Base-by-base conservation (phyloP, 352 stramenopile species). In the Pythium aquatile region DNA sequence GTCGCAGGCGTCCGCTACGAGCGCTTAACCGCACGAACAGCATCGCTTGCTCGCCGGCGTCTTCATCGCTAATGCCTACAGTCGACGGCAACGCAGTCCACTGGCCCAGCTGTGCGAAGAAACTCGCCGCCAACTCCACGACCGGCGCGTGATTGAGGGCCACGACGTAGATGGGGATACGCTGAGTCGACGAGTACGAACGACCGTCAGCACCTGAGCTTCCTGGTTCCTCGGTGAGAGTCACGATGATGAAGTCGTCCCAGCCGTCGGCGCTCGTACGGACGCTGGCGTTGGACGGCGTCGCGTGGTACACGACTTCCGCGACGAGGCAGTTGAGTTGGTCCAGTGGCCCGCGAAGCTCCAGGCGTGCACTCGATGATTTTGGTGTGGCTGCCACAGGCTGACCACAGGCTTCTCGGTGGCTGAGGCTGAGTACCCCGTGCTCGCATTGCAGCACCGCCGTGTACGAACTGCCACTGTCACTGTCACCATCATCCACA, bases 301-400 rank as follows among this genome's bases (percentile, higher is more conserved):
- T 39, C 2, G 76, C 62, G 60, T 77, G 58, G 70, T 86, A 88
- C 37, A 73, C 77, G 20, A 90, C 66, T 28, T 80, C 69, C 20
- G 83, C 66, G 7, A 87, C 58, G 1, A 68, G 68, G 59, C 81
- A 90, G 57, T 90, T 88, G 46, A 87, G 65, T 20, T 62, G 51
- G 30, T 24, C 30, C 2, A 90, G 49, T 17, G 61, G 62, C 0
- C 78, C 78, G 32, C 61, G 52, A 33, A 88, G 32, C 9, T 24
- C 24, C 1, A 66, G 20, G 1, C 52, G 37, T 40, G 42, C 55
- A 49, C 30, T 55, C 28, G 28, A 20, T 16, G 24, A 4, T 3
- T 54, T 24, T 9, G n/a, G 9, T 54, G 47, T 11, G 3, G 10
- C 24, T 40, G 51, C 28, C 49, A 54, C 28, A 37, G 33, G 51